These are phyloP conservation scores for Leishmania guyanensis DNA, from an alignment of 208 protist species.

Conservation along the genomic window DNA sequence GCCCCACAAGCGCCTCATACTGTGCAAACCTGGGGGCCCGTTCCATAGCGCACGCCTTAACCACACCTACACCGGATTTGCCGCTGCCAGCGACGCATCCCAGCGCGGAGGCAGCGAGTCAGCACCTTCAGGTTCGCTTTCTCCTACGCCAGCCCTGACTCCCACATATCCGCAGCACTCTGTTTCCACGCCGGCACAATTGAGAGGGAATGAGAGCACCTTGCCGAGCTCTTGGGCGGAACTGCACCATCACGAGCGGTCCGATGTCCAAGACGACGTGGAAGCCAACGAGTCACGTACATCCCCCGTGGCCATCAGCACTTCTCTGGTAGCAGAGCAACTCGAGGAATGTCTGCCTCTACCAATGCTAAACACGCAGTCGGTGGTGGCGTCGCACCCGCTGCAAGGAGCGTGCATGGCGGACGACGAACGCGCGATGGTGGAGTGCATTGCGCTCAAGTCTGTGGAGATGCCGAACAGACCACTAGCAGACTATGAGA, in stretches of 20 bases:
- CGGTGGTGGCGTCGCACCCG: background rate
- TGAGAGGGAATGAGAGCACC: background rate
- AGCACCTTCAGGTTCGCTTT: background rate
- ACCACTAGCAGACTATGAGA: background rate
- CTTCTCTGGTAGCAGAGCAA: background rate
- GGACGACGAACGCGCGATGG: conserved; percentile 9
- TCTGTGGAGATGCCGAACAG: background rate
- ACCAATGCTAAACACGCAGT: background rate
- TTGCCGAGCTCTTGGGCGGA: background rate
- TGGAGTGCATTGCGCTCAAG: background rate
- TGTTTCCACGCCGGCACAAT: background rate
- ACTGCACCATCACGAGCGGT: background rate
- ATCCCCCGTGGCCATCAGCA: background rate
- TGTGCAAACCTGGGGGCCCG: background rate
- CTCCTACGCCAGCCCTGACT: background rate
- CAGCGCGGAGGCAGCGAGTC: background rate
- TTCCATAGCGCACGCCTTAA: background rate
- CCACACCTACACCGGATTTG: background rate
- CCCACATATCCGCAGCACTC: background rate
- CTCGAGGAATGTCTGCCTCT: too few species aligned
- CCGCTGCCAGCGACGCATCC: background rate
- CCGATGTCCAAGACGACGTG: background rate
- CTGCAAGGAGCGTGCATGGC: conserved; percentile 5
- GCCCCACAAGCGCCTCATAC: conserved; percentile 4
- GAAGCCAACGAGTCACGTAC: background rate